Base-by-base conservation (phyloP, 768 basidiomycete genomes). In the Dacryopinax spathularia region DNA sequence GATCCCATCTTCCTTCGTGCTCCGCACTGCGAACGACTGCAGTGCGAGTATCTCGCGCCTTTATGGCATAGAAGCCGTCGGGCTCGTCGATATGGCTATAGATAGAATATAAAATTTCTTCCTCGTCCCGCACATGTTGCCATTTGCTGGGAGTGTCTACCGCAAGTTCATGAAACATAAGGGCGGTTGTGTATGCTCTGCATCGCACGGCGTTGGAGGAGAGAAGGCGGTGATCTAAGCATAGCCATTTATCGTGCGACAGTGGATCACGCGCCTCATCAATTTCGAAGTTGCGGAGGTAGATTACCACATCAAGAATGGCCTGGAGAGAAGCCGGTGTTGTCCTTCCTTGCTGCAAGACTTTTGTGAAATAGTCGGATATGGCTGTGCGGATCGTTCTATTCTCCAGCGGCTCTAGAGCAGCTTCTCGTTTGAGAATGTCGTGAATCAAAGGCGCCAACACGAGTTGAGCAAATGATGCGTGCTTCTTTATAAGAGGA, bases 51-150 rank as follows among this genome's bases (percentile, higher is more conserved):
- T 98, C 84, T 33, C 79, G 74, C 6, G 87, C 84, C 66, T 86
- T 80, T 65, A 98, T 92, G 4, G 92, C 92, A 73, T 99, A 99
- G 72, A 99, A 99, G 1, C 96, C 93, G 69, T 99, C 96, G 0
- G 94, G 94, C 72, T 99, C 96, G 70, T 96, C 94, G 65, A 99
- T 92, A 68, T 92, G 88, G 62, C 85, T 84, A 70, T 98, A 99
- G 60, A 98, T 91, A 60, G 88, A 87, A 75, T 92, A 97, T 22
- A 98, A 76, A 27, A 94, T 78, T 64, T 87, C 77, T 67, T 91
- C 89, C 1, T 79, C 75, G 1, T 62, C 61, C 22, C 64, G 25
- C 48, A 60, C 33, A 27, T 25, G 27, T 25, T 37, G 5, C 15
- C 29, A 27, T 9, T 20, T 35, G 12, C 68, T 66, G 1, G 69